phyloP scores from a whole-genome alignment of 768 basidiomycete genomes.

The Rhizopogon vesiculosus region DNA sequence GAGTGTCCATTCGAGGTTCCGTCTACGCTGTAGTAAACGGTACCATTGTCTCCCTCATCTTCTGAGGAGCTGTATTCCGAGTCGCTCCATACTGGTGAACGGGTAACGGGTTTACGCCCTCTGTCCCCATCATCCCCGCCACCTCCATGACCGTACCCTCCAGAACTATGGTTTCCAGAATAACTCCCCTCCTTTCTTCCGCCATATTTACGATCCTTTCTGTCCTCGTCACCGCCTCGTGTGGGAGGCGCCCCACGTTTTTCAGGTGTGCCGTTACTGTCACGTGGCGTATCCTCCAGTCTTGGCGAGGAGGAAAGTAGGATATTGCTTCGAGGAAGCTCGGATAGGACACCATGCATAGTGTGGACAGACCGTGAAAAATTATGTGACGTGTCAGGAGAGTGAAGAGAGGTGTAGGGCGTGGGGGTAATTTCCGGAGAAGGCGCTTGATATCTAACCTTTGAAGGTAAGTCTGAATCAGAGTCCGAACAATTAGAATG shows the following conservation, averaged over 20 bases:
- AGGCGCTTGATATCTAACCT: conserved; percentile 5
- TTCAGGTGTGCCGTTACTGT: conserved; percentile 16
- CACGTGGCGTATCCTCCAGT: conserved; percentile 8
- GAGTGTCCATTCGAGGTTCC: conserved; percentile 25
- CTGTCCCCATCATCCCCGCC: conserved; percentile 39
- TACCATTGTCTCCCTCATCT: conserved; percentile 38
- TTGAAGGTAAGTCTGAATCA: conserved; percentile 8
- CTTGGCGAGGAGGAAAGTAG: background rate
- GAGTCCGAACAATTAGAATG: conserved; percentile 26
- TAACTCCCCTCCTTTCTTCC: conserved; percentile 8
- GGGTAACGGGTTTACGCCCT: conserved; percentile 21
- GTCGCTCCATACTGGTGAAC: conserved; percentile 29
- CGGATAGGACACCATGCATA: conserved; percentile 13
- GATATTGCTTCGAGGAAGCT: background rate
- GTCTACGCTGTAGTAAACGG: conserved; percentile 40
- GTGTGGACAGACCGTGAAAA: conserved; percentile 42
- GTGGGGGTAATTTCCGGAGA: conserved; percentile 11
- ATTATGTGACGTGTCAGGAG: conserved; percentile 25
- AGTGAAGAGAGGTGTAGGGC: conserved; percentile 16
- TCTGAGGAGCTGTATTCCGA: conserved; percentile 33
- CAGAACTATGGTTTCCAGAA: conserved; percentile 15
- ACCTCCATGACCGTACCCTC: conserved; percentile 25
- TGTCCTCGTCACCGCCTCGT: conserved; percentile 2
- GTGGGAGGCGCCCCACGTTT: conserved; percentile 9
- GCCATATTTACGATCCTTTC: conserved; percentile 8